Evolutionary conservation across 176 grass and related monocot species (phyloP), one percentile per base, ranked within the genome.

Genomic region (Cocos nucifera): DNA sequence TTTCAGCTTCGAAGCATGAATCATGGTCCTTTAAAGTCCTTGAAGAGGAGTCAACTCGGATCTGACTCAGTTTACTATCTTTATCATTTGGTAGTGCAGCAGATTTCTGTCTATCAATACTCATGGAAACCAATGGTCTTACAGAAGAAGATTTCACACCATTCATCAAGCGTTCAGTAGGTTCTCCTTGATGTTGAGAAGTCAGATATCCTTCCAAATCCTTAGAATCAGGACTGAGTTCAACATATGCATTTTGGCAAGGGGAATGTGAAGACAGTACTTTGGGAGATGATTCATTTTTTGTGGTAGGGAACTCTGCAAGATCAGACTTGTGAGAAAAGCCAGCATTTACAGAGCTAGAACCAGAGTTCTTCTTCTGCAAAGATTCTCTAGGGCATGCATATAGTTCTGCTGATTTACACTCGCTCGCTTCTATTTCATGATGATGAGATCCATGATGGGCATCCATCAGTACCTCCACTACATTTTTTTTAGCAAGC

Each of bases 161-260:
- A 56, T 72, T 70, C 56, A 72, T 78, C 62, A 22, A 67, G 63
- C 50, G 15, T 14, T 44, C 35, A 28, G 30, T 21, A 77, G 55
- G 18, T 69, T 77, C 65, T 44, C 65, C 69, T 48, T 23, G 22
- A 77, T 55, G 26, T 77, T 81, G 50, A 53, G n/a, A 69, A 60
- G 26, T 52, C 53, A 56, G 65, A 64, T 65, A 69, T 12, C 10
- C 10, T 44, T 44, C 35, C 35, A 44, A 12, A 44, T 44, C 35
- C 35, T 44, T 44, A 12, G 35, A 44, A 44, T 44, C 35, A 44
- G 35, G 9, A 3, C 35, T 12, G 10, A 9, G 2, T 9, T 44
- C 35, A 44, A 12, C 8, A 14, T 44, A 14, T 44, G 9, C 10
- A 44, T 12, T 44, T 44, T 44, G 35, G 1, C 2, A 44, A 12